Conservation (phyloP, 208 protist species). For the Crithidia bombi region DNA sequence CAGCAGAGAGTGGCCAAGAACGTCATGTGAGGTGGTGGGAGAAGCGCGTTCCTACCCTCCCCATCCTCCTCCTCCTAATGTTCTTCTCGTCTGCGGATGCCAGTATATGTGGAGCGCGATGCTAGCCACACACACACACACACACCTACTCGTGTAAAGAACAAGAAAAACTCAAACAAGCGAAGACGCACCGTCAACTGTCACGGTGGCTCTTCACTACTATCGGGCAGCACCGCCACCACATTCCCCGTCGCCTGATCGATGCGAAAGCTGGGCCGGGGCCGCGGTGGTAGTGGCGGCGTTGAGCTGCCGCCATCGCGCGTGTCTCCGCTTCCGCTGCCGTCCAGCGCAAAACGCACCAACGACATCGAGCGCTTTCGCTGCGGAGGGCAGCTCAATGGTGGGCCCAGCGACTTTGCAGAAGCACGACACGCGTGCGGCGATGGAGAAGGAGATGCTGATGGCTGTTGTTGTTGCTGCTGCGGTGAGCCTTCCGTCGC, state of each 20-base stretch:
- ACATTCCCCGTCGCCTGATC: constrained; percentile 20
- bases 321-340: constrained; percentile 12
- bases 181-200: neutral
- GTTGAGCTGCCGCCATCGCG: neutral
- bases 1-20: no score
- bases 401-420: neutral
- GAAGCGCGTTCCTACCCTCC: no score
- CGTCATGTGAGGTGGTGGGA: no score
- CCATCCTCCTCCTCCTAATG: no score
- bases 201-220: no score
- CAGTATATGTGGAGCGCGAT: no score
- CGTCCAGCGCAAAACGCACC: constrained; percentile 11
- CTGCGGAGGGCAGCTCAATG: neutral
- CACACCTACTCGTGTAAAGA: no score
- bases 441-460: neutral
- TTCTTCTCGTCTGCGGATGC: no score
- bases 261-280: constrained; percentile 16
- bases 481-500: neutral
- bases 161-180: neutral
- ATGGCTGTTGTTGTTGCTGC: neutral
- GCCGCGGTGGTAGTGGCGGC: constrained; percentile 10
- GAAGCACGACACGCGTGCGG: neutral
- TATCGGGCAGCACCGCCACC: neutral
- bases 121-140: no score
- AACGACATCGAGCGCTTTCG: neutral